Base-by-base conservation (phyloP, 805 yeast genomes). In the Pichia gijzeniarum region DNA sequence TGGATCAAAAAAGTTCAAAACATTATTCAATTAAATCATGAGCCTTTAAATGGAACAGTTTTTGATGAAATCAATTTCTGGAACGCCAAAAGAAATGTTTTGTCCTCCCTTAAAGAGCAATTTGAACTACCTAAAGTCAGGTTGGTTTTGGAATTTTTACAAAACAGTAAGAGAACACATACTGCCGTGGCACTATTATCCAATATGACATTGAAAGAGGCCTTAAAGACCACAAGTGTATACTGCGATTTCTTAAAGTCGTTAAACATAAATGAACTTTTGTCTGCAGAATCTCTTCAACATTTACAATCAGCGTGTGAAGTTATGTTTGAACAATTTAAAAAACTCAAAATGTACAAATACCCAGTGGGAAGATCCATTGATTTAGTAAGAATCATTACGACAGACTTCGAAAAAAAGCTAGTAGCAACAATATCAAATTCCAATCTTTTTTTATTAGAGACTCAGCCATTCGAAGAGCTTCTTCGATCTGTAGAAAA, bases 11-110 rank as follows among this genome's bases (percentile, higher is more conserved):
- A 76, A 30, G 74, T 82, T 13, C 82, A 80, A 49, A 61, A 70
- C 1, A 67, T 87, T 5, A 76, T 88, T 0, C 66, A 67, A 20
- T 55, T 81, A 20, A 61, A 73, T 12, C 74, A 79, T 37, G 74
- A 74, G 22, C 77, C 84, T 0, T 48, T 63, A 0, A 79, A 74
- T 22, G 88, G 85, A 2, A 64, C 77, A 0, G 65, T 79, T 0
- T 53, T 63, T 1, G 88, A 83, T 35, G 97, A 90, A 55, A 69
- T 84, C 3, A 76, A 72, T 39, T 89, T 85, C 53, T 90, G 97
- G 97, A 64, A 69, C 8, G 75, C 87, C 0, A 70, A 85, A 68
- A 91, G 85, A 54, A 57, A 63, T 2, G 80, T 86, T 0, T 65
- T 90, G 36, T 47, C 53, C 2, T 65, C 79, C 1, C 70, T 85